Evolutionary conservation across 148 eudicot genomes (phyloP).

Genomic region (Spergularia marina): DNA sequence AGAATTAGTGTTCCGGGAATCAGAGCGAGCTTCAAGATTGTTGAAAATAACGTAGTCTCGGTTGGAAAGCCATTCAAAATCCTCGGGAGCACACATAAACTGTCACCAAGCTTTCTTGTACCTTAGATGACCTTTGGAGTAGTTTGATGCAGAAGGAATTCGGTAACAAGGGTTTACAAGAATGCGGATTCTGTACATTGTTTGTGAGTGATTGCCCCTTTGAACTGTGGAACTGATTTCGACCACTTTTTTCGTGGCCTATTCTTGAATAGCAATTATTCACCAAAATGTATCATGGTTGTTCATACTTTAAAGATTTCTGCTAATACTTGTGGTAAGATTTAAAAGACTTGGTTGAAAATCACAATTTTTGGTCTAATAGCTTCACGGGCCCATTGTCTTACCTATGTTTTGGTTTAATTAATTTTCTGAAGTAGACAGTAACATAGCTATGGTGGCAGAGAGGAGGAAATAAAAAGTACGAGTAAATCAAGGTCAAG

Average conservation of each 20-base stretch:
- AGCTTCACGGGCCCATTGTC: neutral
- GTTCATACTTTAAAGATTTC: too few relatives aligned
- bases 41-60: too few relatives aligned
- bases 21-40: too few relatives aligned
- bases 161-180: neutral
- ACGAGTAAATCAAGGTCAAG: slow-evolving; percentile 29
- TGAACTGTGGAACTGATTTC: neutral
- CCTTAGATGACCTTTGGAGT: too few relatives aligned
- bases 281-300: too few relatives aligned
- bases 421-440: neutral
- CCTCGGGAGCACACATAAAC: too few relatives aligned
- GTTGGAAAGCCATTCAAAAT: too few relatives aligned
- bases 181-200: neutral
- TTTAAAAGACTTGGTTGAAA: neutral
- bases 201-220: neutral
- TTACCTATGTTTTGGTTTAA: neutral
- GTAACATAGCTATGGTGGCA: slow-evolving; percentile 32
- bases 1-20: too few relatives aligned
- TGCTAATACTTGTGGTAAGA: neutral
- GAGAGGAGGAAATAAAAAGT: slow-evolving; percentile 41
- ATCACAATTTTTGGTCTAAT: neutral
- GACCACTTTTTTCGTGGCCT: too few relatives aligned
- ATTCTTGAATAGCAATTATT: too few relatives aligned
- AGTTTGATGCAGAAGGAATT: too few relatives aligned
- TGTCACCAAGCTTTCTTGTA: too few relatives aligned